phyloP scores from a whole-genome alignment of 192 early-diverging fungal species.

The Chytriomyces sp. region DNA sequence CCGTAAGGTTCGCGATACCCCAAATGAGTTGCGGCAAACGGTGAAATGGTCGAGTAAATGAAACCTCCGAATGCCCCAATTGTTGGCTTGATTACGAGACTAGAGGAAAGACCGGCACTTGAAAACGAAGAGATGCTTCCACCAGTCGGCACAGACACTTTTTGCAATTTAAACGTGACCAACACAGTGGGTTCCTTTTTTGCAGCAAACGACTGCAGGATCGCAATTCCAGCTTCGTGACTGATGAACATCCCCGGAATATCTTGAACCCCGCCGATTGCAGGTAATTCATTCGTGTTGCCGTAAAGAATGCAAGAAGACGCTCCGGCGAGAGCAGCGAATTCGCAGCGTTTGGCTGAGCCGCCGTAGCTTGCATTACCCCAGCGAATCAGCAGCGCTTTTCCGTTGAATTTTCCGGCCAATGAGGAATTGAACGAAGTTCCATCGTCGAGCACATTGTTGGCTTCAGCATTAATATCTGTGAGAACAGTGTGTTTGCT shows the following conservation, averaged over 20 bases:
- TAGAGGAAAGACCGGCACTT: neutral
- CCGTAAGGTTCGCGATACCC: conserved; percentile 6
- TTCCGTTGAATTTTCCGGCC: neutral
- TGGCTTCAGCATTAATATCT: neutral
- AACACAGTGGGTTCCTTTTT: neutral
- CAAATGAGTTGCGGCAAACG: conserved; percentile 5
- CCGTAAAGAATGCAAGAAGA: conserved; percentile 27
- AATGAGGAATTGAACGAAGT: neutral
- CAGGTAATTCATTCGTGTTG: conserved; percentile 7
- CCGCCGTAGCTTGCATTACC: neutral
- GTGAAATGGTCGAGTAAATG: neutral
- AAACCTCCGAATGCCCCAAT: neutral
- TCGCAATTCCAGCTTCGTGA: conserved; percentile 2
- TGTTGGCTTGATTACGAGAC: neutral
- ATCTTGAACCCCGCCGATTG: conserved; percentile 1
- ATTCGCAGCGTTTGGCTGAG: conserved; percentile 22
- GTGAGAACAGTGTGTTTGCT: neutral
- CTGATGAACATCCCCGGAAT: conserved; percentile 12
- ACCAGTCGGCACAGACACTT: neutral
- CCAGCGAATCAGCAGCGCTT: conserved; percentile 27
- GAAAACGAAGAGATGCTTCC: neutral
- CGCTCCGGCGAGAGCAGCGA: conserved; percentile 13
- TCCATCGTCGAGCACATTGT: neutral
- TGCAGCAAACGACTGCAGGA: neutral
- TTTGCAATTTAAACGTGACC: neutral